Evolutionary conservation across 2,329 filamentous ascomycete genomes (phyloP).

Genomic region (Epichloe aotearoae): DNA sequence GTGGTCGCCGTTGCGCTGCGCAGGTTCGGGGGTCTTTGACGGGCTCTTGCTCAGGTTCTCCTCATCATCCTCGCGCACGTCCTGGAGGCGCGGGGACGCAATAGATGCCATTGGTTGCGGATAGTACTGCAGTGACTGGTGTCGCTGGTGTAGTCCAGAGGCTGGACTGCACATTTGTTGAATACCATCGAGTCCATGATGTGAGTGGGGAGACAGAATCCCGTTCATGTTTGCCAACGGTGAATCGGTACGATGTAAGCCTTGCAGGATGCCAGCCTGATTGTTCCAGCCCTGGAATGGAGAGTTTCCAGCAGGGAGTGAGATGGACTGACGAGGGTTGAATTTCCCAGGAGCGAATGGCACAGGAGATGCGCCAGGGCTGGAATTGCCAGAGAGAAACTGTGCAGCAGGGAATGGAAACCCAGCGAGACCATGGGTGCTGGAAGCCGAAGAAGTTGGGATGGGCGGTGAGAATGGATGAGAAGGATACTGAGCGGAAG

Average conservation of each 20-base stretch:
- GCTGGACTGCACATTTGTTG: constrained; percentile 26
- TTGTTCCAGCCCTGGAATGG: constrained; percentile 53
- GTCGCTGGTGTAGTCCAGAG: constrained; percentile 38
- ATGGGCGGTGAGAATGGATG: constrained; percentile 75
- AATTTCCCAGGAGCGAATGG: constrained; percentile 50
- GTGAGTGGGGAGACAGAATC: constrained; percentile 51
- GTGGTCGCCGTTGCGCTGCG: constrained; percentile 45
- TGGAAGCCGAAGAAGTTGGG: constrained; percentile 64
- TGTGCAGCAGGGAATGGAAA: constrained; percentile 41
- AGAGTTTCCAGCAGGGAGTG: constrained; percentile 48
- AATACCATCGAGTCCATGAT: constrained; percentile 42
- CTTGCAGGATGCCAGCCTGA: constrained; percentile 42
- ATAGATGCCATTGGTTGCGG: constrained; percentile 39
- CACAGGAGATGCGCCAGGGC: constrained; percentile 56
- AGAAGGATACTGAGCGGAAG: constrained; percentile 61
- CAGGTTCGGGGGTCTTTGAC: constrained; percentile 40
- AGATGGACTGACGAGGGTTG: constrained; percentile 61
- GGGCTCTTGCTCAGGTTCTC: constrained; percentile 39
- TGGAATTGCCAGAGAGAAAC: constrained; percentile 50
- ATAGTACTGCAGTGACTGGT: constrained; percentile 47
- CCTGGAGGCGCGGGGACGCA: constrained; percentile 51
- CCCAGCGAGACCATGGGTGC: constrained; percentile 44
- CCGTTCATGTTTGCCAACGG: constrained; percentile 43
- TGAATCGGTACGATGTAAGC: constrained; percentile 44
- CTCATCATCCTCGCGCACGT: constrained; percentile 62